phyloP scores from a whole-genome alignment of 495 filamentous ascomycete species.

The Immersiella caudata region DNA sequence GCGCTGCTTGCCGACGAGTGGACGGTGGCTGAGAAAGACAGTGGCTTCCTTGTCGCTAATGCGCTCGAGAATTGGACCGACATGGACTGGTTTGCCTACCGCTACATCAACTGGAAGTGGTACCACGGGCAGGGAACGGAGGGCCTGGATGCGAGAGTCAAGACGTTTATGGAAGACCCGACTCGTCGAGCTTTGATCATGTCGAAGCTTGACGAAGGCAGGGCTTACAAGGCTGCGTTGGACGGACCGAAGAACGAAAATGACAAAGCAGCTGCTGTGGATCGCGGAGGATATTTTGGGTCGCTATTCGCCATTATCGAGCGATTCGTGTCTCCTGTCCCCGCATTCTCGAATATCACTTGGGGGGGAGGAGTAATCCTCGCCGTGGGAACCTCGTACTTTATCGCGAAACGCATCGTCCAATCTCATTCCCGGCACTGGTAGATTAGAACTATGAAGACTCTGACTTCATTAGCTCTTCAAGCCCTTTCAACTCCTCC shows the following conservation, averaged over 20 bases:
- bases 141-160: slow-evolving; percentile 9
- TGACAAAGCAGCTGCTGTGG: slow-evolving; percentile 1
- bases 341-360: too few relatives aligned
- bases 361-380: too few relatives aligned
- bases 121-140: slow-evolving; percentile 2
- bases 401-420: too few relatives aligned
- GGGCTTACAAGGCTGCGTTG: slow-evolving; percentile 6
- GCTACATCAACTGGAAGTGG: slow-evolving; percentile 10
- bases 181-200: slow-evolving; percentile 7
- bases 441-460: too few relatives aligned
- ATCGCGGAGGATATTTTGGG: slow-evolving; percentile 2
- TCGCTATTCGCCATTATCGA: too few relatives aligned
- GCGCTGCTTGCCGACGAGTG: slow-evolving; percentile 6
- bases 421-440: too few relatives aligned
- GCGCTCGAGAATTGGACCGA: slow-evolving; percentile 4
- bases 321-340: too few relatives aligned
- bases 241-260: slow-evolving; percentile 7
- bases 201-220: slow-evolving; percentile 8
- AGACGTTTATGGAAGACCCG: slow-evolving; percentile 9
- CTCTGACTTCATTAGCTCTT: too few relatives aligned
- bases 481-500: too few relatives aligned
- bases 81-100: slow-evolving; percentile 7
- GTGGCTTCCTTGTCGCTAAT: slow-evolving; percentile 9
- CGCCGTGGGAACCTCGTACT: too few relatives aligned
- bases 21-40: slow-evolving; percentile 8